phyloP scores from a whole-genome alignment of 2,329 filamentous ascomycete genomes.

The Emmonsiellopsis sp. region DNA sequence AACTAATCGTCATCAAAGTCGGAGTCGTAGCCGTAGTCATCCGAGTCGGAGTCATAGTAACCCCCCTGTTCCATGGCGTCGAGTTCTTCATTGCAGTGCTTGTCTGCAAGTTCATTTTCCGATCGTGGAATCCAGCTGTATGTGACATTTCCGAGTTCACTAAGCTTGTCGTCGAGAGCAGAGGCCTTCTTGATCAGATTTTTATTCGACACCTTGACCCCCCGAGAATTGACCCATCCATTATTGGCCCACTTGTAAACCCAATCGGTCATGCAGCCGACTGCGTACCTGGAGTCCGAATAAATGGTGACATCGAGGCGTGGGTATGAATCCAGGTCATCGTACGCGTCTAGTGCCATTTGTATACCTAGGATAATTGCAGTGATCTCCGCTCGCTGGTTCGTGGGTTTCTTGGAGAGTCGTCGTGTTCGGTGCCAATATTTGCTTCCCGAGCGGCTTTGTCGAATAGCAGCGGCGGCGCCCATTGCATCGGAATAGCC shows the following conservation, averaged over 20 bases:
- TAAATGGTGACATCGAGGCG: conserved; percentile 20
- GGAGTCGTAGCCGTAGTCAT: too few relatives aligned
- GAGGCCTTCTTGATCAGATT: conserved; percentile 24
- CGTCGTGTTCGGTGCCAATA: conserved; percentile 4
- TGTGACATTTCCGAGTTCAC: conserved; percentile 18
- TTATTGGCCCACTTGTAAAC: conserved; percentile 24
- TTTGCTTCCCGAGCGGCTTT: conserved; percentile 1
- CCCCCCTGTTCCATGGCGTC: conserved; percentile 13
- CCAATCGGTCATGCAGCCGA: conserved; percentile 25
- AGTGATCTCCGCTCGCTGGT: conserved; percentile 27
- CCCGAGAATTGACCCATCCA: conserved; percentile 23
- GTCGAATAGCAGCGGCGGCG: conserved; percentile 22
- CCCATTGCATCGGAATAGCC: conserved; percentile 17
- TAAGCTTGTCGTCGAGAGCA: conserved; percentile 17
- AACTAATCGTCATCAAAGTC: too few relatives aligned
- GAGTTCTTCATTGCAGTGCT: conserved; percentile 21
- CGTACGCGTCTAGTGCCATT: conserved; percentile 30
- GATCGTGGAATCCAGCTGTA: conserved; percentile 26
- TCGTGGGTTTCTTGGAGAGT: conserved; percentile 17
- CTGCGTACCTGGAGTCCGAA: conserved; percentile 28
- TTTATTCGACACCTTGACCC: conserved; percentile 23
- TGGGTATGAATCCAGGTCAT: conserved; percentile 11
- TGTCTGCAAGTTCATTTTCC: conserved; percentile 24
- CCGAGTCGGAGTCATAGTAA: too few relatives aligned
- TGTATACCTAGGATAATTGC: conserved; percentile 40